Conservation (phyloP, 108 stramenopile species). For the Cylindrotheca fusiformis region DNA sequence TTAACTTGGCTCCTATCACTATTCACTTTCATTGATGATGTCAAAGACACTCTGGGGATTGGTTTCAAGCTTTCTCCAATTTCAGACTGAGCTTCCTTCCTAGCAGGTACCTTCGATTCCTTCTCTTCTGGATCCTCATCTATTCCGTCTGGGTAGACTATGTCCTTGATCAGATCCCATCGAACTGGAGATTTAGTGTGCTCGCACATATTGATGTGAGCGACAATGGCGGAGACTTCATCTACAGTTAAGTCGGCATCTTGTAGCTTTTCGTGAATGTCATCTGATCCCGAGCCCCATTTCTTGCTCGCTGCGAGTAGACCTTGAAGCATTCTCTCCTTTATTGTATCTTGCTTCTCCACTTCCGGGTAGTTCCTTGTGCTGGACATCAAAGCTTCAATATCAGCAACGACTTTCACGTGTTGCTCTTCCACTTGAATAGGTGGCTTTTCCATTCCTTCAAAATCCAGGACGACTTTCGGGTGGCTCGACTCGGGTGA, state of each 20-base stretch:
- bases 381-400: not conserved
- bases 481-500: not conserved
- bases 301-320: not conserved
- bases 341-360: not conserved
- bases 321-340: not conserved
- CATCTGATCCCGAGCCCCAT: not conserved
- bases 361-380: not conserved
- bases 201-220: slow-evolving; percentile 4
- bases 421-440: not conserved
- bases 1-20: not conserved
- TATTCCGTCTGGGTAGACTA: slow-evolving; percentile 3
- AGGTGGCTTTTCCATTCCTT: not conserved
- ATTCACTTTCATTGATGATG: not conserved
- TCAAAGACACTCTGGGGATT: not conserved
- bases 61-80: not conserved
- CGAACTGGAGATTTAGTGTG: not conserved
- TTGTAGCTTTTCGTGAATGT: not conserved
- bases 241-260: not conserved
- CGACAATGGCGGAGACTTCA: slow-evolving; percentile 5
- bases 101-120: not conserved
- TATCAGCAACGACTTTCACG: not conserved
- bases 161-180: slow-evolving; percentile 9
- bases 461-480: not conserved
- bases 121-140: not conserved
- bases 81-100: not conserved